phyloP scores from a whole-genome alignment of 495 filamentous ascomycete species.

The Lophiostoma macrostomum region DNA sequence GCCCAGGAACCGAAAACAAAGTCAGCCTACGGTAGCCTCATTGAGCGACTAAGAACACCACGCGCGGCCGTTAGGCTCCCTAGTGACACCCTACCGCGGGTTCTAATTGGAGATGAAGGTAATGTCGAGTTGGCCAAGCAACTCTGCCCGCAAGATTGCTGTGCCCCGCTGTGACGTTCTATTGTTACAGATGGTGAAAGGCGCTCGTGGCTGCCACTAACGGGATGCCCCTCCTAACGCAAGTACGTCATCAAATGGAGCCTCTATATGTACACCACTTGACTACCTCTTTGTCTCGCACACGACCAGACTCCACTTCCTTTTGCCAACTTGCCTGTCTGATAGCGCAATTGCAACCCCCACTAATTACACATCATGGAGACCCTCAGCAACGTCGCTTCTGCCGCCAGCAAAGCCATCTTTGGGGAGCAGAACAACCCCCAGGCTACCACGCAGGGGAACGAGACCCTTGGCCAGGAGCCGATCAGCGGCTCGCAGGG shows the following conservation, averaged over 20 bases:
- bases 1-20: too few relatives aligned
- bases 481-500: conserved; percentile 53
- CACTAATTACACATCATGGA: conserved; percentile 45
- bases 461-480: conserved; percentile 42
- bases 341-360: neutral
- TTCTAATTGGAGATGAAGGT: too few relatives aligned
- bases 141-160: neutral
- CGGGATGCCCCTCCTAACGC: too few relatives aligned
- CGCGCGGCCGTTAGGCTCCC: too few relatives aligned
- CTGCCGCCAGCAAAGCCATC: conserved; percentile 48
- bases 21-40: neutral
- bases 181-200: neutral
- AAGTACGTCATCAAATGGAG: conserved; percentile 11
- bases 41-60: too few relatives aligned
- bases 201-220: conserved; percentile 4
- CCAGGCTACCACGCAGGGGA: conserved; percentile 17
- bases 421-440: conserved; percentile 50
- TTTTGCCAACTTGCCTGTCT: neutral
- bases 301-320: neutral
- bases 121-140: too few relatives aligned
- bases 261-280: neutral
- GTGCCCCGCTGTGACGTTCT: conserved; percentile 14
- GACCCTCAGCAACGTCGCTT: conserved; percentile 50
- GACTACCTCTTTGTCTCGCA: too few relatives aligned
- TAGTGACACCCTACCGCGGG: too few relatives aligned